Evolutionary conservation across 78 protist species (phyloP).

Genomic region (slime mould (Dictyostelium discoideum)): dicty_2.7 NC_007090.3:225001-225500

Average conservation of each 20-base stretch:
- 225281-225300: neutral
- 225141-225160: no score
- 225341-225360: constrained; percentile 49
- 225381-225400: constrained; percentile 99
- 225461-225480: constrained; percentile 98
- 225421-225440: constrained; percentile 99
- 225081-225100: neutral
- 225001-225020: no score
- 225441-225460: constrained; percentile 99
- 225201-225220: no score
- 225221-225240: no score
- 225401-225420: constrained; percentile 99
- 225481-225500: constrained; percentile 99
- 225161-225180: no score
- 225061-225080: no score
- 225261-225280: constrained; percentile 1
- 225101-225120: neutral
- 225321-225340: constrained; percentile 79
- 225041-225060: no score
- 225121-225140: neutral
- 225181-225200: no score
- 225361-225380: constrained; percentile 97
- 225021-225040: no score
- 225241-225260: neutral
- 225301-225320: constrained; percentile 6